These are phyloP conservation scores for Penicillium crustosum DNA, from an alignment of 2,329 filamentous ascomycete genomes.

Conservation along the genomic window DNA sequence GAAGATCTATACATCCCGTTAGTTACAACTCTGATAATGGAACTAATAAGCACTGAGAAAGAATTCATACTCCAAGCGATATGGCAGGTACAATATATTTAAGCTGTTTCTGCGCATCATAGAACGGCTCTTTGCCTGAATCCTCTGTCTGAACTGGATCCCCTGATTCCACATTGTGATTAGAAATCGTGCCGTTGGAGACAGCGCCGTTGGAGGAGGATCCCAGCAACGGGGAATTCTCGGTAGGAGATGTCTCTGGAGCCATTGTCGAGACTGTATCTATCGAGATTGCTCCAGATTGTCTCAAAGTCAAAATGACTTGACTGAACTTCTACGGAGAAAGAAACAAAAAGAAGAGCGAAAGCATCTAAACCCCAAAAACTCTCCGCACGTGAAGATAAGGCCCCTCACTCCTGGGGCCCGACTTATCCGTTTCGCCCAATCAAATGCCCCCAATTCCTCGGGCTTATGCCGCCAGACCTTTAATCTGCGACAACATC, in stretches of 20 bases:
- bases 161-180: constrained; percentile 25
- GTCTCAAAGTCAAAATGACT: background rate
- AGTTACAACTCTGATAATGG: background rate
- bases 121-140: constrained; percentile 34
- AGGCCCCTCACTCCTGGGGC: background rate
- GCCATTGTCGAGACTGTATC: constrained; percentile 23
- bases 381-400: constrained; percentile 1
- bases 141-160: constrained; percentile 12
- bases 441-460: background rate
- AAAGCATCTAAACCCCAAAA: background rate
- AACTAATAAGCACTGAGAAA: constrained; percentile 11
- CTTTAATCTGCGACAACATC: background rate
- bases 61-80: constrained; percentile 57
- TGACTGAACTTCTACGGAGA: background rate
- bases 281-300: constrained; percentile 1
- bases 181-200: constrained; percentile 27
- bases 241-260: constrained; percentile 28
- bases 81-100: constrained; percentile 62
- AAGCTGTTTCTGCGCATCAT: constrained; percentile 52
- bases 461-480: constrained; percentile 1
- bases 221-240: constrained; percentile 50
- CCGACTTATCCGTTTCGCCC: constrained; percentile 8
- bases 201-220: constrained; percentile 30
- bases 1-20: constrained; percentile 56
- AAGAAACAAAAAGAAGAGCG: background rate